phyloP scores from a whole-genome alignment of 2,329 filamentous ascomycete genomes.

The Cyanodermella asteris region DNA sequence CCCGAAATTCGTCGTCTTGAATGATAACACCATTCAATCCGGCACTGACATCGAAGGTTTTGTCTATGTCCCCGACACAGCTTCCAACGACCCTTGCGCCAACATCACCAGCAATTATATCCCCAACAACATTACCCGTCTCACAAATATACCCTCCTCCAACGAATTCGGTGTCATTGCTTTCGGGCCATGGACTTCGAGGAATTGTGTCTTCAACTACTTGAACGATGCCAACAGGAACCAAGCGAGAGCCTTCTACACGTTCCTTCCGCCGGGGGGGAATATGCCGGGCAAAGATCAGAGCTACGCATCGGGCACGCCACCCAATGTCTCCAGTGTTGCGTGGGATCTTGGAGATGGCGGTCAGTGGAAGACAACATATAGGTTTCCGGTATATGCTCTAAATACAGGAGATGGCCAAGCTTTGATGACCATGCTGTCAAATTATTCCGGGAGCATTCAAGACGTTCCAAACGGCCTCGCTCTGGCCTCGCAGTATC shows the following conservation, averaged over 20 bases:
- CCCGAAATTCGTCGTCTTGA: too few relatives aligned
- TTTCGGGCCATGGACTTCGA: slow-evolving; percentile 66
- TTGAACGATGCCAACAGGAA: slow-evolving; percentile 39
- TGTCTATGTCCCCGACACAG: slow-evolving; percentile 62
- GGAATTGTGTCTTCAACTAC: slow-evolving; percentile 51
- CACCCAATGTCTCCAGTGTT: slow-evolving; percentile 41
- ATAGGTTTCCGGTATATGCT: slow-evolving; percentile 64
- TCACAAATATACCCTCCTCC: slow-evolving; percentile 40
- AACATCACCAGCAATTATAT: slow-evolving; percentile 42
- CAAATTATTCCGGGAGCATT: slow-evolving; percentile 57
- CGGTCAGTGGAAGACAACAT: slow-evolving; percentile 47
- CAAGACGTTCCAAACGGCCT: slow-evolving; percentile 22
- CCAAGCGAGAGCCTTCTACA: slow-evolving; percentile 36
- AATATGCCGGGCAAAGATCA: too few relatives aligned
- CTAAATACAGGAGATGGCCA: slow-evolving; percentile 46
- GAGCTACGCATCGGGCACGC: slow-evolving; percentile 27
- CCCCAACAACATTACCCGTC: slow-evolving; percentile 52
- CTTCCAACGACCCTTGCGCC: slow-evolving; percentile 36
- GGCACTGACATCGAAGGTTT: slow-evolving; percentile 53
- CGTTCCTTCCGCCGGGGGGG: slow-evolving; percentile 34
- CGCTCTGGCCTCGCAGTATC: slow-evolving; percentile 17
- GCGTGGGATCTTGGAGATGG: slow-evolving; percentile 51
- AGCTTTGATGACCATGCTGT: slow-evolving; percentile 48
- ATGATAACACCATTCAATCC: too few relatives aligned
- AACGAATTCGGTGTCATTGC: slow-evolving; percentile 53